Evolutionary conservation across 176 grass and related monocot genomes (phyloP).

Genomic region (Pharus latifolius): DNA sequence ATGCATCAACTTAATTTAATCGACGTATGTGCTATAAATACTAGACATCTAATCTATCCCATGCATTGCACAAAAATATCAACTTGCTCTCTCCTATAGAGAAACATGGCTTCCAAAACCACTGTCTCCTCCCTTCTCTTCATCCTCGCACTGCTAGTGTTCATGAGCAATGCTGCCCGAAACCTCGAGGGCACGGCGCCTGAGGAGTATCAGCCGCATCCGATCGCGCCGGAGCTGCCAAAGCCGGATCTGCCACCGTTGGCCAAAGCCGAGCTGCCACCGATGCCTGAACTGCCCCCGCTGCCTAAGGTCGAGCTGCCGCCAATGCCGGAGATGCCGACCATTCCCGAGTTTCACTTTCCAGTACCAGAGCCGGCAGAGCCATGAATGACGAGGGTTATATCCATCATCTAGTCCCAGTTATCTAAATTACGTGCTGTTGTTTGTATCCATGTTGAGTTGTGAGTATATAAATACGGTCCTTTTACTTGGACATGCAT

Average conservation of each 20-base stretch:
- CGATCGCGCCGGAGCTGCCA: neutral
- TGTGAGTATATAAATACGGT: too few relatives aligned
- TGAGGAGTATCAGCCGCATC: neutral
- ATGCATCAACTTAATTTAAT: neutral
- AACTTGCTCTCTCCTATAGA: too few relatives aligned
- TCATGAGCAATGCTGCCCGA: neutral
- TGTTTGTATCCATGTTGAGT: too few relatives aligned
- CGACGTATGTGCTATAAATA: neutral
- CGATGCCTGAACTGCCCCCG: neutral
- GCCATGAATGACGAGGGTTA: neutral
- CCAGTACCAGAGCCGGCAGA: neutral
- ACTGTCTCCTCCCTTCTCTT: neutral
- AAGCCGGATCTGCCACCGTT: neutral
- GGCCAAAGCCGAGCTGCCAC: neutral
- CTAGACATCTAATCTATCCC: neutral
- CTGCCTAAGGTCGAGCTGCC: neutral
- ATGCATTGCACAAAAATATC: neutral
- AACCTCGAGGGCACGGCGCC: neutral
- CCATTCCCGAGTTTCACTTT: neutral
- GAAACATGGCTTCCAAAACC: slow-evolving; percentile 14
- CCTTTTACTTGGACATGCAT: too few relatives aligned
- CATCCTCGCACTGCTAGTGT: neutral
- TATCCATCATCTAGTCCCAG: too few relatives aligned
- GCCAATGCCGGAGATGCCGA: neutral
- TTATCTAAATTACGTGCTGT: neutral